phyloP scores from a whole-genome alignment of 2,329 filamentous ascomycete species.

The Cercospora sp. region DNA sequence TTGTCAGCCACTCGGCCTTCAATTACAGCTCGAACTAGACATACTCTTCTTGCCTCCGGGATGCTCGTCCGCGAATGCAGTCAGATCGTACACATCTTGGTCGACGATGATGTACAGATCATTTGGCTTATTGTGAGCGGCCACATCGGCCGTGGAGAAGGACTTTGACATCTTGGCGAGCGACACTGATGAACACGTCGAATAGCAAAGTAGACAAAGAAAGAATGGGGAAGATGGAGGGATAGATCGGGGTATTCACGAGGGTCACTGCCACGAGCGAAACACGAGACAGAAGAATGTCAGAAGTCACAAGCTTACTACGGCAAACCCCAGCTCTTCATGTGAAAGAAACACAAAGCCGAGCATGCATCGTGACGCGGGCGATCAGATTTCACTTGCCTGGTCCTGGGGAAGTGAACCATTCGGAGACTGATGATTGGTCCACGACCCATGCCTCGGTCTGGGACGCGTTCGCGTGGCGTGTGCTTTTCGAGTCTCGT shows the following conservation, averaged over 20 bases:
- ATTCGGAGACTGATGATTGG: background rate
- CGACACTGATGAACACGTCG: background rate
- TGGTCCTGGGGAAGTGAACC: background rate
- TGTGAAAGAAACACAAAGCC: slow-evolving; percentile 13
- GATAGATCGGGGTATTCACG: background rate
- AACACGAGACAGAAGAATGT: slow-evolving; percentile 12
- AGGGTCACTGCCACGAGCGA: slow-evolving; percentile 9
- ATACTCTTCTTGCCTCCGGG: slow-evolving; percentile 72
- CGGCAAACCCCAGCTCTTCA: slow-evolving; percentile 8
- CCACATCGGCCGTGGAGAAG: slow-evolving; percentile 81
- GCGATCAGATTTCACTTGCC: background rate
- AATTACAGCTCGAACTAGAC: background rate
- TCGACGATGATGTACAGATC: slow-evolving; percentile 89
- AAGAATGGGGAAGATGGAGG: background rate
- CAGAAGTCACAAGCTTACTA: slow-evolving; percentile 8
- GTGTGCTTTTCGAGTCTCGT: slow-evolving; percentile 4
- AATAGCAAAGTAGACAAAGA: background rate
- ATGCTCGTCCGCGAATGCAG: slow-evolving; percentile 59
- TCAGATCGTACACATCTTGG: slow-evolving; percentile 93
- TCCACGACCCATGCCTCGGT: background rate
- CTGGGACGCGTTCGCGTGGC: background rate
- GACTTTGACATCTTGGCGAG: slow-evolving; percentile 75
- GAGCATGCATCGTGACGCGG: slow-evolving; percentile 5
- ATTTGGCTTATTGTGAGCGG: slow-evolving; percentile 84
- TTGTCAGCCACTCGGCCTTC: background rate